Base-by-base conservation (phyloP, 1,139 yeast genomes). In the Sugiyamaella grinbergsii region DNA sequence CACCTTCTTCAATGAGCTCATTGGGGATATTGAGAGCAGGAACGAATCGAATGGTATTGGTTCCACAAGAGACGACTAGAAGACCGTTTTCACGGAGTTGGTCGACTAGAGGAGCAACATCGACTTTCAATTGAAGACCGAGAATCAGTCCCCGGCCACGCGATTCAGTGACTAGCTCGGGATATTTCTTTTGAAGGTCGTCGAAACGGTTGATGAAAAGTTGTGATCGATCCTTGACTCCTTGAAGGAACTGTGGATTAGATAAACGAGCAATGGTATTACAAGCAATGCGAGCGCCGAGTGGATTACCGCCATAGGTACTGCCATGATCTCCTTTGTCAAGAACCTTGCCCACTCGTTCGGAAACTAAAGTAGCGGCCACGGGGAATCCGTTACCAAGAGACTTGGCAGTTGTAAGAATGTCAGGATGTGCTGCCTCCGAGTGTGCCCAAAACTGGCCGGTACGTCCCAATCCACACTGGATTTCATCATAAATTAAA, bases 331-430 rank as follows among this genome's bases (percentile, higher is more conserved):
- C 98, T 50, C 98, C 98, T 16, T 88, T 93, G 54, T 81, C 76
- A 60, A 93, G 74, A 1, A 76, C 81, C 11, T 74, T 69, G 65
- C 89, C 95, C 28, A 93, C 86, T 53, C 80, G 77, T 58, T 88
- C 94, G 47, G 87, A 81, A 50, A 93, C 82, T 79, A 93, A 78
- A 3, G 95, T 87, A 5, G 98, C 98, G 47, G 95, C 96, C 61
- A 93, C 85, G 33, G 98, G 98, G 75, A 82, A 89, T n/a, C 98
- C 98, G 65, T 93, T 93, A 54, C 98, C 98, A 40, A 93, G 75
- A 1, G 98, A 97, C 69, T 93, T 93, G 47, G 98, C 98, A 77
- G 85, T 80, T 24, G 98, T 91, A 51, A 93, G 69, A 56, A 93
- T 87, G 69, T 93, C 98, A 2, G 98, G 98, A 65, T 89, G 95